Evolutionary conservation across 2,329 filamentous ascomycete genomes (phyloP), one percentile per base, ranked within the genome.

Genomic region (Fusarium sp.): DNA sequence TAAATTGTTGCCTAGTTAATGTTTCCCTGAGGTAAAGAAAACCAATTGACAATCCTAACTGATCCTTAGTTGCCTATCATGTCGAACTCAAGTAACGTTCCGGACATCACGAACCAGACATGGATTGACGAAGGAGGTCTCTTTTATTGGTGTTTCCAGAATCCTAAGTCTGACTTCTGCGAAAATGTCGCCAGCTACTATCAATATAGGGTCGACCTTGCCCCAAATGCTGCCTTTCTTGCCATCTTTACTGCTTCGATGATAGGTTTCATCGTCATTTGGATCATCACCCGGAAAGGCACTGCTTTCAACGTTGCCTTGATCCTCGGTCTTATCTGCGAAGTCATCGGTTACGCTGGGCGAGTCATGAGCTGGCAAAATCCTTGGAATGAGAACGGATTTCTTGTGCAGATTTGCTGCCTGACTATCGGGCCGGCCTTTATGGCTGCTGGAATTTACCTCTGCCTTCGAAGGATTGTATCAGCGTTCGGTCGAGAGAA

Each of bases 371-470:
- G 87, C 73, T 84, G 84, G 73, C 50, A 83, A 38, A 84, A 91
- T 71, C 84, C 83, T 5, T 90, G 83, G 80, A 68, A 71, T n/a
- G 75, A 82, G 65, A 75, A 78, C 40, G 78, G 80, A 21, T 87
- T 87, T 76, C 72, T 86, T 57, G 85, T 89, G 38, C 88, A 91
- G 75, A 85, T 89, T 38, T 84, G 87, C 73, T 87, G 85, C 67
- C 81, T 92, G 58, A 91, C 89, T 5, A 84, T 91, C 61, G 89
- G 82, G 0, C 89, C 90, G 0, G 89, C 89, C 2, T 91, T 91
- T 73, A 82, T 91, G 75, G 85, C 88, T 10, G 89, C 88, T 1
- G 87, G 84, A 2, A 84, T 92, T 40, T 92, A 92, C 73, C 79
- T 92, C 52, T 89, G 87, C 63, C 79, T 91, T 49, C 75, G 83